Evolutionary conservation across 352 stramenopile species (phyloP).

Genomic region (Phytophthora vignae): DNA sequence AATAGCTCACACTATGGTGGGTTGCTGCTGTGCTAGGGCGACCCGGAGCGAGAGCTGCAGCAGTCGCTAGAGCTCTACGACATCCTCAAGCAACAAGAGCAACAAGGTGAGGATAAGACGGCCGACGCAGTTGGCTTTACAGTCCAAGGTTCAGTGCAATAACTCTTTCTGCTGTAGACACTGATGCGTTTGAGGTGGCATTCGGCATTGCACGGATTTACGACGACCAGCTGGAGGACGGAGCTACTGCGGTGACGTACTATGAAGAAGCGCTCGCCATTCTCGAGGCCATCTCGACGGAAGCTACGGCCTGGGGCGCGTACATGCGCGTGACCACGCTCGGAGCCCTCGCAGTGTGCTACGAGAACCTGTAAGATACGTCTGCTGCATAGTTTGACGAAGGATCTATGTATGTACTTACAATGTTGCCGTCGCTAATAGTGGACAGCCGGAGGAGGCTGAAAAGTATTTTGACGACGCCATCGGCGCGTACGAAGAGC

Average conservation of each 20-base stretch:
- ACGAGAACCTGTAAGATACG: constrained; percentile 32
- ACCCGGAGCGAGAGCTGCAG: constrained; percentile 23
- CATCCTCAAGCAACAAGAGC: constrained; percentile 23
- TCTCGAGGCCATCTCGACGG: constrained; percentile 22
- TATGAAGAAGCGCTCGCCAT: constrained; percentile 33
- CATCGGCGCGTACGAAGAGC: constrained; percentile 37
- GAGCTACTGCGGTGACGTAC: constrained; percentile 26
- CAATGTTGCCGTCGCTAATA: constrained; percentile 1
- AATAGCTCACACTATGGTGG: background rate
- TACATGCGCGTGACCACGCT: constrained; percentile 39
- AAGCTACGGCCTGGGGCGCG: constrained; percentile 20
- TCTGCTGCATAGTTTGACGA: background rate
- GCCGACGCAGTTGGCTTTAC: background rate
- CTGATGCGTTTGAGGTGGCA: constrained; percentile 27
- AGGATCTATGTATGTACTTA: background rate
- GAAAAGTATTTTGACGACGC: constrained; percentile 37
- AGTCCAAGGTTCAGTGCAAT: background rate
- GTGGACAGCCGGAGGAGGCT: constrained; percentile 23
- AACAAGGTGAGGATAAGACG: constrained; percentile 18
- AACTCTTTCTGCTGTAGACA: constrained; percentile 7
- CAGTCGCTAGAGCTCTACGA: constrained; percentile 35
- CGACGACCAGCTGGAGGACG: constrained; percentile 30
- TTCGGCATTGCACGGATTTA: constrained; percentile 41
- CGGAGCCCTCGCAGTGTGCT: constrained; percentile 34
- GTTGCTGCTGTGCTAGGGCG: constrained; percentile 6